These are phyloP conservation scores for Ogataea zsoltii DNA, from an alignment of 805 yeast species.

Conservation along the genomic window DNA sequence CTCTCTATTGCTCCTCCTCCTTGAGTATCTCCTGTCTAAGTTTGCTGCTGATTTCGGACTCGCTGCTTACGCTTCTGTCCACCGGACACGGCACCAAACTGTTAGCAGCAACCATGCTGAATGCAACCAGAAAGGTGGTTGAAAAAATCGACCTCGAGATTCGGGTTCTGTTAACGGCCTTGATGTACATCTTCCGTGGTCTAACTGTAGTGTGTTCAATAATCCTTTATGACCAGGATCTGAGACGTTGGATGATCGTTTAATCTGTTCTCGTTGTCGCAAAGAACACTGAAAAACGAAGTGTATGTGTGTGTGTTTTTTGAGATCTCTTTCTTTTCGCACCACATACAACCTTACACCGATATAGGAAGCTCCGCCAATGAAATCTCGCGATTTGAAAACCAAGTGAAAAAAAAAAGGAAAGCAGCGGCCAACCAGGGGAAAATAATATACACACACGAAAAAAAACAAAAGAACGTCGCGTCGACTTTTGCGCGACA, in stretches of 20 bases:
- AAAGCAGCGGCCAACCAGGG: constrained; percentile 1
- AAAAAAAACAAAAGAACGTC: neutral
- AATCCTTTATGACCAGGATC: no score
- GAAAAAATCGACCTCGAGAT: constrained; percentile 68
- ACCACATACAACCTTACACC: constrained; percentile 13
- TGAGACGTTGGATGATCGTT: no score
- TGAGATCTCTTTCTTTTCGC: neutral
- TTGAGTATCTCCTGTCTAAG: constrained; percentile 21
- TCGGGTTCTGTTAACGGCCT: constrained; percentile 55
- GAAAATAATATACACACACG: no score
- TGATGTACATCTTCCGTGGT: constrained; percentile 46
- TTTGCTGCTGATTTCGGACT: constrained; percentile 25
- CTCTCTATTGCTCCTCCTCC: neutral
- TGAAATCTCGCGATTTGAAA: constrained; percentile 1
- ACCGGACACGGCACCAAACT: constrained; percentile 44
- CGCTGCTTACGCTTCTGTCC: constrained; percentile 42
- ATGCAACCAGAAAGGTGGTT: constrained; percentile 73
- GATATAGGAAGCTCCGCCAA: neutral
- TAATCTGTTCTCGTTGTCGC: no score
- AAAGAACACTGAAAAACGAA: neutral
- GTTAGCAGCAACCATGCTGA: constrained; percentile 44
- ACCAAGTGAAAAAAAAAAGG: constrained; percentile 1
- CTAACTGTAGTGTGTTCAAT: neutral
- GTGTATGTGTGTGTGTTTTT: neutral
- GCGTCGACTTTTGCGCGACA: no score